These are phyloP conservation scores for Phytopythium cucurbitacearum DNA, from an alignment of 352 stramenopile species.

Conservation along the genomic window DNA sequence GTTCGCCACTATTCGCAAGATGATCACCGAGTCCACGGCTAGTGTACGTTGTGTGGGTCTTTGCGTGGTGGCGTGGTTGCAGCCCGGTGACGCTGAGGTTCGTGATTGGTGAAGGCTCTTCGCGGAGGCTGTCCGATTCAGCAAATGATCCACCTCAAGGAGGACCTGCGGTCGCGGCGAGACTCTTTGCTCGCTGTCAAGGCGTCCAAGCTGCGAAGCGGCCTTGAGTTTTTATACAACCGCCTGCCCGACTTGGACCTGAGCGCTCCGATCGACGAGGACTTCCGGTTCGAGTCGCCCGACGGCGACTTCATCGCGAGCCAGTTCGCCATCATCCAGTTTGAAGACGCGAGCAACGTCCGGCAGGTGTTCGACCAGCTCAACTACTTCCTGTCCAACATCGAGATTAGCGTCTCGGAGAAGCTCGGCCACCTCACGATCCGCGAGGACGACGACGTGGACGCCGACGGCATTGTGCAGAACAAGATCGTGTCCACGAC, in stretches of 20 bases:
- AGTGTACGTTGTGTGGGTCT: constrained; percentile 15
- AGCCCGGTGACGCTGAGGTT: neutral
- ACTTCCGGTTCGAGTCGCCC: constrained; percentile 23
- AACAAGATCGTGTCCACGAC: constrained; percentile 31
- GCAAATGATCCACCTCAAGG: constrained; percentile 12
- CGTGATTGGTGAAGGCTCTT: constrained; percentile 12
- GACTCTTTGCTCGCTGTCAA: constrained; percentile 13
- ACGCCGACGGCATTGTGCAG: constrained; percentile 19
- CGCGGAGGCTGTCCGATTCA: constrained; percentile 27
- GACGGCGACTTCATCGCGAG: constrained; percentile 22
- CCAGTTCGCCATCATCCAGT: constrained; percentile 24
- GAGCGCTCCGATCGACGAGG: constrained; percentile 20
- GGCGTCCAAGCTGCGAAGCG: constrained; percentile 15
- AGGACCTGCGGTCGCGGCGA: constrained; percentile 12
- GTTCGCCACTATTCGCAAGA: constrained; percentile 22
- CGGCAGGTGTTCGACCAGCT: constrained; percentile 33
- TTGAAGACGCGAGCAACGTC: constrained; percentile 20
- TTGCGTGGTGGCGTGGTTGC: neutral
- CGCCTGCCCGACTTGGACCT: constrained; percentile 16
- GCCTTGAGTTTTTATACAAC: constrained; percentile 11
- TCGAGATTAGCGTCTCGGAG: constrained; percentile 40
- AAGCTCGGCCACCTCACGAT: constrained; percentile 32
- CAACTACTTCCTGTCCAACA: constrained; percentile 26
- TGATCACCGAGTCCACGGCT: constrained; percentile 20
- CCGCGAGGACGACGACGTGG: constrained; percentile 29